phyloP scores from a whole-genome alignment of 768 basidiomycete genomes.

The Termitomyces titanicus region DNA sequence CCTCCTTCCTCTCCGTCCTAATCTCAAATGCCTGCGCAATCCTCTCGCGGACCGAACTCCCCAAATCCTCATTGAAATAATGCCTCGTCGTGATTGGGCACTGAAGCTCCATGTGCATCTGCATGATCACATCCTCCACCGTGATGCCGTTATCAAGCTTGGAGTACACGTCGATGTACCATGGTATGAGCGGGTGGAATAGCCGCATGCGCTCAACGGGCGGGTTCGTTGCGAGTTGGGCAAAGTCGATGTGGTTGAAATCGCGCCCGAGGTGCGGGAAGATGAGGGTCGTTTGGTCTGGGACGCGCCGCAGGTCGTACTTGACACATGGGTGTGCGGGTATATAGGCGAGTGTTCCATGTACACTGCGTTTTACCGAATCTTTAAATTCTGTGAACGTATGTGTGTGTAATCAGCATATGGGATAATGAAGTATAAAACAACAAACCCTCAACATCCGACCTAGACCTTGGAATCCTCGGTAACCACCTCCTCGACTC shows the following conservation, averaged over 20 bases:
- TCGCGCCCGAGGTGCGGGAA: neutral
- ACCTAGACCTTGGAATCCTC: neutral
- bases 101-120: slow-evolving; percentile 41
- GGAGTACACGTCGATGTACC: slow-evolving; percentile 62
- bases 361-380: neutral
- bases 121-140: slow-evolving; percentile 49
- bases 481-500: neutral
- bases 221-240: slow-evolving; percentile 51
- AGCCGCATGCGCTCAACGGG: slow-evolving; percentile 49
- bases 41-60: slow-evolving; percentile 36
- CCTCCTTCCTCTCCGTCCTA: slow-evolving; percentile 35
- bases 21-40: slow-evolving; percentile 42
- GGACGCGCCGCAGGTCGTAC: neutral
- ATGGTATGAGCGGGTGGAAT: slow-evolving; percentile 55
- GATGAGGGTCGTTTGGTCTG: neutral
- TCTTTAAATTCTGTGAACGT: neutral
- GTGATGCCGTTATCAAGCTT: slow-evolving; percentile 53
- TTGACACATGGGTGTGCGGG: neutral
- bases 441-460: neutral
- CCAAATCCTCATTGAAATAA: slow-evolving; percentile 57
- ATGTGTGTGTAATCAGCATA: neutral
- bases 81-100: slow-evolving; percentile 46
- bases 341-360: neutral
- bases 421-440: too few species aligned
- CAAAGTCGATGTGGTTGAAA: slow-evolving; percentile 43